Evolutionary conservation across 805 yeast species (phyloP), one percentile per base, ranked within the genome.

Genomic region (Monosporozyma unispora): DNA sequence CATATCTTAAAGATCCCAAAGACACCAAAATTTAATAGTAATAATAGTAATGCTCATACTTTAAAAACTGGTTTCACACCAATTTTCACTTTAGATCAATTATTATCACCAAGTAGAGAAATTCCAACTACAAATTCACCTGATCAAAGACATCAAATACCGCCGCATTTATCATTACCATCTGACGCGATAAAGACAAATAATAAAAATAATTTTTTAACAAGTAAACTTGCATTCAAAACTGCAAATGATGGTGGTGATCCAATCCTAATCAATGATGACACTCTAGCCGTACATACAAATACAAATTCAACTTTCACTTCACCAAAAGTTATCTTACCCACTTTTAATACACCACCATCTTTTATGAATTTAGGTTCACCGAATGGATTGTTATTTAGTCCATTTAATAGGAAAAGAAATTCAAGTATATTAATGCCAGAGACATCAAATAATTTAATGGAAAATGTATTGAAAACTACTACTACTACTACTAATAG

Each of bases 211-310:
- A 21, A 18, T 14, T 29, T 7, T 27, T 12, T 28, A 29, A 41
- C 25, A 12, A 23, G 46, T 40, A 22, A 33, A 27, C 21, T 25
- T 28, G 41, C 31, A 35, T 56, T 51, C 46, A 57, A 52, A 23
- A 58, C 56, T 39, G 55, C 52, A 35, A 64, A 58, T 1, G 55
- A 59, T 1, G 52, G 63, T 28, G 66, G 66, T 2, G 69, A 64
- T 54, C 69, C 69, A 12, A 40, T 64, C 11, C 46, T 64, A 21
- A 46, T 64, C 25, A 62, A 58, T 22, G 67, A 63, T 50, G 64
- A 64, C 33, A 56, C 59, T 1, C 8, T 22, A 9, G 21, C 14
- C 6, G 6, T 21, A 39, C 14, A 39, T 27, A 42, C 16, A n/a
- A 14, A 27, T 18, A 8, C 16, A 14, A 42, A 42, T 28, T 27